Evolutionary conservation across 2,329 filamentous ascomycete species (phyloP), one percentile per base, ranked within the genome.

Genomic region (Clathrospora elynae): DNA sequence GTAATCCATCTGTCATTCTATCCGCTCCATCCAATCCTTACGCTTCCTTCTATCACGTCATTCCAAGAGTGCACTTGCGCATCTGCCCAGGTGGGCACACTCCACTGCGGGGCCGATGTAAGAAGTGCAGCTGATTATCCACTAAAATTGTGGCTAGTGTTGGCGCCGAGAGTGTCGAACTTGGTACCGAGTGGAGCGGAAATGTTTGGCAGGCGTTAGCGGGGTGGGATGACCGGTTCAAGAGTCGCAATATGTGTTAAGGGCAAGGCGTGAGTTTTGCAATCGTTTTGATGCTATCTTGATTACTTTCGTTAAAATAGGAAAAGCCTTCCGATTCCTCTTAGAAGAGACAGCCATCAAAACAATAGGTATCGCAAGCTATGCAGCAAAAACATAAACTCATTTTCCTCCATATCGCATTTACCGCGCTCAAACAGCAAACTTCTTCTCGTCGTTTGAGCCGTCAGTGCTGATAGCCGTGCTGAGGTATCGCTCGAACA

Each of bases 401-500:
- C 51, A 46, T 34, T 39, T 48, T 45, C 23, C 14, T 35, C 37
- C 28, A 40, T 36, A 45, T 23, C 10, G 10, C 11, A 45, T 26
- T 25, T 17, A 35, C 10, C 24, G 17, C 19, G 29, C 24, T 24
- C 24, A 37, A 42, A 38, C 20, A 6, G 20, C 20, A 23, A 41
- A 60, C 41, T 54, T 57, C 57, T 66, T 66, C 51, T 65, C 62
- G 18, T 57, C 53, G 13, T 38, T 45, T 28, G 60, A 57, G 1
- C 55, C 51, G 29, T 65, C 62, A 7, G 59, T 62, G 54, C 59
- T 62, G 49, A 64, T 56, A 16, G 59, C 61, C 6, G 59, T 64
- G 42, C 61, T 65, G 39, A 66, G 61, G 37, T 65, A 66, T 33
- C 61, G 56, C 47, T 64, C 63, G 35, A 66, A 66, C 5, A 60